Evolutionary conservation across 1,139 yeast species (phyloP), one percentile per base, ranked within the genome.

Genomic region (Kurtzmaniella quercitrusa): DNA sequence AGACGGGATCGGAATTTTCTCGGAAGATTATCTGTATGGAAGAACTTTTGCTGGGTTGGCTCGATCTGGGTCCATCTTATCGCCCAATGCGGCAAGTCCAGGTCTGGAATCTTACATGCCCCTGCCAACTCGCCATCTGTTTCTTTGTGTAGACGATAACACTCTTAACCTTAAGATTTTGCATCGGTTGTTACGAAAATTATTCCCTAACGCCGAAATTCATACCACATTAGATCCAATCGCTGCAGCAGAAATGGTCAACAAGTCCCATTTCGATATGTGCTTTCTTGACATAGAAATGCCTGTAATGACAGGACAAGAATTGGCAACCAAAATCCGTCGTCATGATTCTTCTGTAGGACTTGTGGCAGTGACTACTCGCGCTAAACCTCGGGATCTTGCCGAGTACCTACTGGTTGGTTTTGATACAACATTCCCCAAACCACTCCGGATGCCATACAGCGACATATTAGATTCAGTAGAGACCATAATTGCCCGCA

Each of bases 271-370:
- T 18, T 70, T 59, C 46, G 74, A 71, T 46, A 51, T 64, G 40
- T 62, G 70, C 11, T 73, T 73, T 48, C 55, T 73, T 41, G 78
- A 73, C 49, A 73, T 73, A 40, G 78, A 73, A 50, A 73, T 73
- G 78, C 78, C 78, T 2, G 57, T 55, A 7, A 56, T 73, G n/a
- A 57, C 66, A 21, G 78, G 78, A 3, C 54, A 68, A n/a, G 72
- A 72, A 25, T 58, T 73, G 39, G 70, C 75, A 12, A 50, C 50
- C 34, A 46, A 47, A 27, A 59, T 72, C 37, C 55, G 77, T 39
- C 37, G 48, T 25, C 41, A 49, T 25, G 19, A 43, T 15, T 5
- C n/a, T 3, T 49, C 57, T 25, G 52, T 69, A 46, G 74, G 72
- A 2, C 49, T 73, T 10, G 62, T 73, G 43, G 77, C 77, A 3